Conservation (phyloP, 2,329 filamentous ascomycete genomes). For the Helotiales sp. region DNA sequence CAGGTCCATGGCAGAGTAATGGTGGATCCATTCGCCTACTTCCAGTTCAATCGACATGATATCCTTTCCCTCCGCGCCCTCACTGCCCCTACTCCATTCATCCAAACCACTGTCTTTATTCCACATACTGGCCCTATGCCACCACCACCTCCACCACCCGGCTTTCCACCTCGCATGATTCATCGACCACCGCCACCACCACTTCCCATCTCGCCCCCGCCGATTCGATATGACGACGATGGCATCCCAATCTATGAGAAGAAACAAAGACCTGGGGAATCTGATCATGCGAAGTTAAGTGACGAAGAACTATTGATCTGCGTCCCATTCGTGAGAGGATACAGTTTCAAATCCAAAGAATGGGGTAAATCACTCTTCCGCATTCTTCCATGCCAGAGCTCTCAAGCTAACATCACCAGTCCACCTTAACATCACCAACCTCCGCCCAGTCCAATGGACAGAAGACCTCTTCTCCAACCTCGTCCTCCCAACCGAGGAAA, state of each 20-base stretch:
- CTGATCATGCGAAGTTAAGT: not conserved
- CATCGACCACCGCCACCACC: not conserved
- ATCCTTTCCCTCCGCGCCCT: not conserved
- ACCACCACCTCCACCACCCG: not conserved
- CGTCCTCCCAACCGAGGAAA: conserved; percentile 48
- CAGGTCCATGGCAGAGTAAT: conserved; percentile 77
- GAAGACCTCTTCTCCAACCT: conserved; percentile 47
- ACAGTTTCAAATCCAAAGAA: conserved; percentile 40
- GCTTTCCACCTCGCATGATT: not conserved
- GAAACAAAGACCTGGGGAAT: not conserved
- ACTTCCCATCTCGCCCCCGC: not conserved
- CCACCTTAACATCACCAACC: conserved; percentile 47
- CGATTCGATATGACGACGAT: not conserved
- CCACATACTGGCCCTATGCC: not conserved
- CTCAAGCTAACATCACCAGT: conserved; percentile 28
- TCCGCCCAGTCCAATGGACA: conserved; percentile 47
- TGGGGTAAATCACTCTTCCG: conserved; percentile 38
- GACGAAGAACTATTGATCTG: conserved; percentile 8
- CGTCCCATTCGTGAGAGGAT: conserved; percentile 9
- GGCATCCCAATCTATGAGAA: not conserved
- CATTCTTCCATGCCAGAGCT: conserved; percentile 1
- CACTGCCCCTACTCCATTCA: not conserved
- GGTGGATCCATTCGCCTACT: conserved; percentile 61
- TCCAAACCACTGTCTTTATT: not conserved
- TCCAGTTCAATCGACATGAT: conserved; percentile 29